Evolutionary conservation across 768 basidiomycete genomes (phyloP).

Genomic region (Terana coerulea): DNA sequence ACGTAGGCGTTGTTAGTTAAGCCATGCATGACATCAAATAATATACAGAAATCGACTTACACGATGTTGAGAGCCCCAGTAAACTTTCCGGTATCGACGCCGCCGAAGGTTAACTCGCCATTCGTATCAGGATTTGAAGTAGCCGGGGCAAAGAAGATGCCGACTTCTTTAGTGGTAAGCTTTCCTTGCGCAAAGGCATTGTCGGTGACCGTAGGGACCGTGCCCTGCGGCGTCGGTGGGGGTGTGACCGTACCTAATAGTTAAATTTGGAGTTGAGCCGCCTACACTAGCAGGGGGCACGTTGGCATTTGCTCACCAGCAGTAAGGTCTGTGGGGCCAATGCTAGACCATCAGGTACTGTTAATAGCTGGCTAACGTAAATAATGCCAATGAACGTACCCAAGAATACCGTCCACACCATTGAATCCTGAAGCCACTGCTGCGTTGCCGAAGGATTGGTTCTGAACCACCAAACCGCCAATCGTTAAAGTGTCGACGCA

Average conservation of each 20-base stretch:
- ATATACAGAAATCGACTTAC: conserved; percentile 8
- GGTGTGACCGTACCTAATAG: background rate
- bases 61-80: conserved; percentile 24
- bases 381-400: conserved; percentile 13
- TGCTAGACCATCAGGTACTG: conserved; percentile 14
- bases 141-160: conserved; percentile 30
- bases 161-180: conserved; percentile 21
- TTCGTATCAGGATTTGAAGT: conserved; percentile 26
- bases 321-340: conserved; percentile 33
- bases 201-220: conserved; percentile 30
- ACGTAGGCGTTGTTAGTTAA: background rate
- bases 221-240: background rate
- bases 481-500: conserved; percentile 41
- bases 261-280: background rate
- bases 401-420: conserved; percentile 39
- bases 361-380: background rate
- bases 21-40: background rate
- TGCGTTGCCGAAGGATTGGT: conserved; percentile 38
- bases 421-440: conserved; percentile 20
- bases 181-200: conserved; percentile 26
- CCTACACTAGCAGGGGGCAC: background rate
- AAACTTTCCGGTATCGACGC: conserved; percentile 24
- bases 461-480: conserved; percentile 19
- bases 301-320: conserved; percentile 14
- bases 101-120: conserved; percentile 33